phyloP scores from a whole-genome alignment of 2,329 filamentous ascomycete species.

The Pseudogymnoascus sp. region DNA sequence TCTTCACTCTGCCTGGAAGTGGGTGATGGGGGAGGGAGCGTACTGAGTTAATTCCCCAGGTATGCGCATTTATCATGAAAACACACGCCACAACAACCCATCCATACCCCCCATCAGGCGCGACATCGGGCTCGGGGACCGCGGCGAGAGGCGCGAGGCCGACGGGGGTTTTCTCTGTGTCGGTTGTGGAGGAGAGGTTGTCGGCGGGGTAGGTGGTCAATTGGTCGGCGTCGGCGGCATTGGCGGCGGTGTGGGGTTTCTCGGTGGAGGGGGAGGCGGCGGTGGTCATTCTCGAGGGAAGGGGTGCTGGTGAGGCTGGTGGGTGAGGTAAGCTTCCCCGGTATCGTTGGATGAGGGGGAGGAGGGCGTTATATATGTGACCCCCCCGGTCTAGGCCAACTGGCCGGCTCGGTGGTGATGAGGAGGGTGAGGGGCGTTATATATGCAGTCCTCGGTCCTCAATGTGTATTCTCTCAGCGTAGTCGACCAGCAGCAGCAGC shows the following conservation, averaged over 20 bases:
- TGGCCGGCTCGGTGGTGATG: too few relatives aligned
- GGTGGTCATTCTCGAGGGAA: neutral
- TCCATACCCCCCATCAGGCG: slow-evolving; percentile 43
- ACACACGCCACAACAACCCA: slow-evolving; percentile 17
- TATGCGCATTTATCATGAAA: slow-evolving; percentile 17
- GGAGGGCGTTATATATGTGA: too few relatives aligned
- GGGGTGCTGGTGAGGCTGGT: neutral
- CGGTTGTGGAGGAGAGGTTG: neutral
- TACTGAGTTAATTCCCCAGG: neutral
- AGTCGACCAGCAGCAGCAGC: too few relatives aligned
- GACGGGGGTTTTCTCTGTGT: neutral
- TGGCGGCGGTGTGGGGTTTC: too few relatives aligned
- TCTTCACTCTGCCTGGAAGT: too few relatives aligned
- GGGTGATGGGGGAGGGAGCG: neutral
- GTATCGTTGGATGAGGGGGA: neutral
- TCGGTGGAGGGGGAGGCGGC: too few relatives aligned
- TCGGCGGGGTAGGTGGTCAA: neutral
- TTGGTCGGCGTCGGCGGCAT: neutral
- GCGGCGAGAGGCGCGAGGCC: neutral
- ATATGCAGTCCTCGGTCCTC: too few relatives aligned
- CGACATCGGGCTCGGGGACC: neutral
- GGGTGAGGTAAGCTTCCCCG: neutral
- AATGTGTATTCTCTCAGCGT: too few relatives aligned
- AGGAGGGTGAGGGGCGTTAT: too few relatives aligned
- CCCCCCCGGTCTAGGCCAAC: too few relatives aligned